Conservation (phyloP, 768 basidiomycete species). For the Gloeostereum incarnatum region DNA sequence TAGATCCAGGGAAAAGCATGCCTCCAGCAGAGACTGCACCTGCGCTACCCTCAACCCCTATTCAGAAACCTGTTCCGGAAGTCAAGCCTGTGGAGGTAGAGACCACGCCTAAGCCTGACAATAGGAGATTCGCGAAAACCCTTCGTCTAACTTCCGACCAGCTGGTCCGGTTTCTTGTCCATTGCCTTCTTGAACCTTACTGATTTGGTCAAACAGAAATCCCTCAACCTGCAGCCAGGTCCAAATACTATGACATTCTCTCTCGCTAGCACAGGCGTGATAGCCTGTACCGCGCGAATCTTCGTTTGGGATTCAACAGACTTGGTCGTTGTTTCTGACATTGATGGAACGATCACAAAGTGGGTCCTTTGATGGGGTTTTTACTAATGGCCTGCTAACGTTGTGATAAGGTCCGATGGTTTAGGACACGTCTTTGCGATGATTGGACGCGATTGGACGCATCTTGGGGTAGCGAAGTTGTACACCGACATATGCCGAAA, state of each 20-base stretch:
- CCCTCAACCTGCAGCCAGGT: constrained; percentile 74
- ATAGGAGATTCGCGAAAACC: constrained; percentile 76
- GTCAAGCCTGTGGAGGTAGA: constrained; percentile 5
- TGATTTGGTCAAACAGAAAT: constrained; percentile 46
- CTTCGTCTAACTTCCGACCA: constrained; percentile 91
- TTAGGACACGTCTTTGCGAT: constrained; percentile 95
- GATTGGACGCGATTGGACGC: constrained; percentile 98
- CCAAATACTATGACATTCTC: constrained; percentile 92
- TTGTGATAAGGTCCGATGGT: constrained; percentile 70
- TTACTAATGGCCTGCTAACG: neutral
- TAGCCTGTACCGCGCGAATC: constrained; percentile 85
- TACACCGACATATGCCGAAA: constrained; percentile 94
- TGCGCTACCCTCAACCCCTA: constrained; percentile 37
- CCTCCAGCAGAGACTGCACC: constrained; percentile 24
- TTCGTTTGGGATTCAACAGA: constrained; percentile 96
- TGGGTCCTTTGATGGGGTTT: constrained; percentile 21
- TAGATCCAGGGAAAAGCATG: constrained; percentile 6
- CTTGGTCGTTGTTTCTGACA: constrained; percentile 88
- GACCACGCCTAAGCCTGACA: constrained; percentile 7
- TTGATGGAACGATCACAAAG: constrained; percentile 99
- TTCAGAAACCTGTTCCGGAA: constrained; percentile 19
- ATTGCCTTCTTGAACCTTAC: neutral
- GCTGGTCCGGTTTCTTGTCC: constrained; percentile 44
- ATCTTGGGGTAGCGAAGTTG: constrained; percentile 91
- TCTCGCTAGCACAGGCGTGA: constrained; percentile 69